Percentiles rank a stretch among this genome's conserved stretches.
Evolutionary conservation across 257 asterid genomes (phyloP).

Genomic region (Knoxia roxburghii): DNA sequence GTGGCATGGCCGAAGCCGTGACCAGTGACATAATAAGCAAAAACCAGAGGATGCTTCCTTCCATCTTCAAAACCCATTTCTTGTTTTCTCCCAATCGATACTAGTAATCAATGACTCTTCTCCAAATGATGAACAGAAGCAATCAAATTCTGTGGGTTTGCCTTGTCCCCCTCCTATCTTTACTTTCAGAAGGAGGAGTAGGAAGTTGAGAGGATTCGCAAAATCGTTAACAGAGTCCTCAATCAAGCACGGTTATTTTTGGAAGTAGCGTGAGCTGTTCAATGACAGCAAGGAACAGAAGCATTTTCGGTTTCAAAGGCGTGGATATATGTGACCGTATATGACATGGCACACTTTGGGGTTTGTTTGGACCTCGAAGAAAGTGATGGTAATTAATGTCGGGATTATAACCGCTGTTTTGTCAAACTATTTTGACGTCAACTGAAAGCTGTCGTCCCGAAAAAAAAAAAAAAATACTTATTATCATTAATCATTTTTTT

Average conservation of each 20-base stretch:
- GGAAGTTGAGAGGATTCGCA: too few species aligned
- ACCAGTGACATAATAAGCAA: slow-evolving; percentile 94
- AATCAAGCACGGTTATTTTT: too few species aligned
- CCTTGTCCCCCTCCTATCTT: background rate
- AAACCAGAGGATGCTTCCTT: slow-evolving; percentile 43
- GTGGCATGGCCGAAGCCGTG: slow-evolving; percentile 99
- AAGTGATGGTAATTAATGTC: background rate
- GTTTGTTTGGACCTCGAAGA: background rate
- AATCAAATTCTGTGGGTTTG: too few species aligned
- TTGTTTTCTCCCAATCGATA: background rate
- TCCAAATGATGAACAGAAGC: too few species aligned
- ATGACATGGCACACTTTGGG: too few species aligned
- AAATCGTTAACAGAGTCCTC: too few species aligned
- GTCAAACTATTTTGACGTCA: background rate
- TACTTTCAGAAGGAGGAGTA: too few species aligned
- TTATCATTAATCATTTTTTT: too few species aligned
- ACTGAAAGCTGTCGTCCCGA: background rate
- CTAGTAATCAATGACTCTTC: background rate
- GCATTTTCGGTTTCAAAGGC: background rate
- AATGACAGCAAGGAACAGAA: background rate
- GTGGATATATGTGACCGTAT: background rate
- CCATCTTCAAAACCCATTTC: slow-evolving; percentile 44
- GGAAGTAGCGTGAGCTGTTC: too few species aligned
- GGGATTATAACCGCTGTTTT: background rate
- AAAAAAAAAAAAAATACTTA: too few species aligned